Base-by-base conservation (phyloP, 2,329 filamentous ascomycete species). In the Colletotrichum aenigma region DNA sequence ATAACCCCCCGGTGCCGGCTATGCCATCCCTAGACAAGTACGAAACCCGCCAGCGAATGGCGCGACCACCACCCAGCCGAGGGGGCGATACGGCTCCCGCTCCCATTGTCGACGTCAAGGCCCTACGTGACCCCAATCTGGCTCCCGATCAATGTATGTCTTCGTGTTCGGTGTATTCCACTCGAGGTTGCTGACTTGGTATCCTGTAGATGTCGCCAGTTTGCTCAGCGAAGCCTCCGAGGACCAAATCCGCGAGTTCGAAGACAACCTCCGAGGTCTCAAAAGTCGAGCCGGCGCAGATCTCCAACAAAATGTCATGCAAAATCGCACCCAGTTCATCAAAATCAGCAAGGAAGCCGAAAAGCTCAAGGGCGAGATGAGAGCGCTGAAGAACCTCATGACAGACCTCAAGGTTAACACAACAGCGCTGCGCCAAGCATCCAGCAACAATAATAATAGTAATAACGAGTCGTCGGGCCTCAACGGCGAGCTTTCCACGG, bases 281-380 rank as follows among this genome's bases (percentile, higher is more conserved):
- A 96, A 96, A 84, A 90, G 91, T 78, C 92, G 94, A 71, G 96
- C 95, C 10, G 93, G 94, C 7, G 90, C 92, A 65, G 96, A 98
- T 80, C 89, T 99, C 26, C 96, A 98, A 84, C 95, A 97, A 82
- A 98, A 96, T 85, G 94, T 99, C 66, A 96, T 98, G 85, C 96
- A 98, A 84, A 99, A 99, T 85, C 93, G 97, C 65, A 98, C 95
- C 0, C 97, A 98, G 81, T 99, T 99, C 82, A 98, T 99, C 88
- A 98, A 98, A 85, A 98, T 99, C 84, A 98, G 96, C 83, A 98
- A 98, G 85, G 97, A 99, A 86, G 97, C 97, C 3, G 97, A 99
- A 85, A 98, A 98, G 87, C 91, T 99, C 74, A 98, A 98, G 86
- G 92, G 92, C 71, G 97, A 99, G 84, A 98, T 99, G 97, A 92